These are phyloP conservation scores for Heterobasidion occidentale DNA, from an alignment of 1,284 basidiomycete genomes.

Conservation along the genomic window DNA sequence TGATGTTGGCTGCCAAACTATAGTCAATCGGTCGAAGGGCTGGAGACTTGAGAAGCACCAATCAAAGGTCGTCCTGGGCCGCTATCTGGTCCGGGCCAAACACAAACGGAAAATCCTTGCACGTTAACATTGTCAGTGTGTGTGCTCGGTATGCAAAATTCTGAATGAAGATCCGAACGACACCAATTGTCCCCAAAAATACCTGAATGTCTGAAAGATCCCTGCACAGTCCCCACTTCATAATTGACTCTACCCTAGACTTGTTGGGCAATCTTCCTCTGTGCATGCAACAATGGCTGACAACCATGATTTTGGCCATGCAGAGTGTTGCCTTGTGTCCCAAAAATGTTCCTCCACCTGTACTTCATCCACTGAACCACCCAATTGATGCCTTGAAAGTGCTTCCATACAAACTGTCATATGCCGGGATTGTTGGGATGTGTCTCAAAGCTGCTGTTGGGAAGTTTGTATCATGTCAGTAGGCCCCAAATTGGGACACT, in stretches of 20 bases:
- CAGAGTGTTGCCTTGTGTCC: neutral
- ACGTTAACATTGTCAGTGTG: neutral
- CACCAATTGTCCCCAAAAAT: neutral
- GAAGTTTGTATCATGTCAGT: slow-evolving; percentile 8
- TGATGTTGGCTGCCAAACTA: too few species aligned
- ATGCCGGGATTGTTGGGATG: slow-evolving; percentile 24
- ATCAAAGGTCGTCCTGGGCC: too few species aligned
- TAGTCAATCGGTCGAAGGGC: too few species aligned
- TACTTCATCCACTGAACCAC: slow-evolving; percentile 10
- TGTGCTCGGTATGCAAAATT: neutral
- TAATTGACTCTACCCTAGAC: neutral
- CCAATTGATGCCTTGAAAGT: slow-evolving; percentile 18
- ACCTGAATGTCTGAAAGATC: neutral
- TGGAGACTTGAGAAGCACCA: too few species aligned
- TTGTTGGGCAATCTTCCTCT: neutral
- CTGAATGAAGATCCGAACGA: neutral
- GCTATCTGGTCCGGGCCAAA: too few species aligned
- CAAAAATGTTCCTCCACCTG: slow-evolving; percentile 9
- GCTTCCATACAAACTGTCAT: slow-evolving; percentile 23
- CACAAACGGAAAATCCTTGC: too few species aligned
- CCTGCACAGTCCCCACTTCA: neutral
- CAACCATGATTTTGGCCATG: neutral
- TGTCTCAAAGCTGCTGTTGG: slow-evolving; percentile 14
- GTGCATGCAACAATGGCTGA: neutral
- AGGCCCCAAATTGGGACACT: slow-evolving; percentile 17